phyloP scores from a whole-genome alignment of 73 alveolate genomes.

The Symbiodinium natans region DNA sequence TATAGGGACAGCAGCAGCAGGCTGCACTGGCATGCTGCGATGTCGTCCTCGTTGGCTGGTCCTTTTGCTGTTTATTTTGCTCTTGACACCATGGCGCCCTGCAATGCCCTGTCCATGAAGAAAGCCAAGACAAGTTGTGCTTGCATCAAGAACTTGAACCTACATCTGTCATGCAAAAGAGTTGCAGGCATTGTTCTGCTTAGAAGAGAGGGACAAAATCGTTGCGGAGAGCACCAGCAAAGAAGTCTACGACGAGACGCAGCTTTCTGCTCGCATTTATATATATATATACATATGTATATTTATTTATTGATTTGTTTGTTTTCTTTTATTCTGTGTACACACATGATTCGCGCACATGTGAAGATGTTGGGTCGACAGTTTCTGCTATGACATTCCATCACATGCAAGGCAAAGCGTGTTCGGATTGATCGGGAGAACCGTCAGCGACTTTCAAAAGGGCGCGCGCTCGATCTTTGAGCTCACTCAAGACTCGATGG shows the following conservation, averaged over 20 bases:
- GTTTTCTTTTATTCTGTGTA: background rate
- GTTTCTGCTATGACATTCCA: background rate
- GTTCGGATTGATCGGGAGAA: constrained; percentile 17
- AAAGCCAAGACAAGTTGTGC: too few relatives aligned
- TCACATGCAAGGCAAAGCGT: constrained; percentile 26
- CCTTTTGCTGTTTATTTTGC: background rate
- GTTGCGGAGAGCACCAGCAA: background rate
- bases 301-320: background rate
- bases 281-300: background rate
- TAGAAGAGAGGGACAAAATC: constrained; percentile 32
- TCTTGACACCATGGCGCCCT: background rate
- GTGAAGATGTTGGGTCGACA: too few relatives aligned
- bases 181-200: constrained; percentile 60
- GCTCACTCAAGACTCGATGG: constrained; percentile 38
- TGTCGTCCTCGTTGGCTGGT: too few relatives aligned
- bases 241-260: background rate
- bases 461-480: constrained; percentile 51
- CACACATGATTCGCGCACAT: too few relatives aligned
- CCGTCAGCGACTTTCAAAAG: constrained; percentile 53
- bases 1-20: too few relatives aligned
- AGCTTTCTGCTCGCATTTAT: background rate
- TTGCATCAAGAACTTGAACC: too few relatives aligned
- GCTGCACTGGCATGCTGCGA: too few relatives aligned
- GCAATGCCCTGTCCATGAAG: too few relatives aligned
- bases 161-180: too few relatives aligned